These are phyloP conservation scores for Penicillium macrosclerotiorum DNA, from an alignment of 495 filamentous ascomycete genomes.

Conservation along the genomic window DNA sequence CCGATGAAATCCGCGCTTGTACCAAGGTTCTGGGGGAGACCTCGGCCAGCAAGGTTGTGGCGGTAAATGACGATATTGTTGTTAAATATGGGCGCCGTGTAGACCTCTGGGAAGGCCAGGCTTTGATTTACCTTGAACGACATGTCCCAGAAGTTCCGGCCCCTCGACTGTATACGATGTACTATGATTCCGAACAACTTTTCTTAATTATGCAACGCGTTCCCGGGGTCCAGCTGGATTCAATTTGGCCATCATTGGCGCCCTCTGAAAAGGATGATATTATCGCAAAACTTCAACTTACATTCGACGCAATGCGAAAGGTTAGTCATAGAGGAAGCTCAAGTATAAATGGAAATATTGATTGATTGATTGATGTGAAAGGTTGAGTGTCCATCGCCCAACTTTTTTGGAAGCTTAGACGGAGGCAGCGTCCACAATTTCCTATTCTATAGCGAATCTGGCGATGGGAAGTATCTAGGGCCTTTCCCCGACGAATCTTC, in stretches of 20 bases:
- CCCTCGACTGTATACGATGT: constrained; percentile 29
- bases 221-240: constrained; percentile 20
- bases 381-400: constrained; percentile 18
- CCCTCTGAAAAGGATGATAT: constrained; percentile 25
- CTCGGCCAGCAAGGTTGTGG: constrained; percentile 20
- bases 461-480: constrained; percentile 15
- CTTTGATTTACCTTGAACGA: constrained; percentile 28
- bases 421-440: constrained; percentile 19
- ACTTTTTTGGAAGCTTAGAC: constrained; percentile 23
- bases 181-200: constrained; percentile 20
- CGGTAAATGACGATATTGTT: constrained; percentile 26
- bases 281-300: constrained; percentile 16
- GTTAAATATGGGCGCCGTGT: constrained; percentile 23
- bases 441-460: constrained; percentile 24
- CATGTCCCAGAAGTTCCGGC: constrained; percentile 22
- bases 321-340: too few relatives aligned
- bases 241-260: constrained; percentile 25
- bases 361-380: too few relatives aligned
- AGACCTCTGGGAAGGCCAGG: constrained; percentile 22
- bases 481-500: constrained; percentile 22
- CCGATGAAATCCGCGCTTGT: constrained; percentile 29
- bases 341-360: too few relatives aligned
- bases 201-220: constrained; percentile 27
- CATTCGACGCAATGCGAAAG: constrained; percentile 23
- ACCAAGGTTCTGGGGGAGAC: constrained; percentile 24